Conservation (phyloP, 2,329 filamentous ascomycete species). For the Grosmannia serpens region DNA sequence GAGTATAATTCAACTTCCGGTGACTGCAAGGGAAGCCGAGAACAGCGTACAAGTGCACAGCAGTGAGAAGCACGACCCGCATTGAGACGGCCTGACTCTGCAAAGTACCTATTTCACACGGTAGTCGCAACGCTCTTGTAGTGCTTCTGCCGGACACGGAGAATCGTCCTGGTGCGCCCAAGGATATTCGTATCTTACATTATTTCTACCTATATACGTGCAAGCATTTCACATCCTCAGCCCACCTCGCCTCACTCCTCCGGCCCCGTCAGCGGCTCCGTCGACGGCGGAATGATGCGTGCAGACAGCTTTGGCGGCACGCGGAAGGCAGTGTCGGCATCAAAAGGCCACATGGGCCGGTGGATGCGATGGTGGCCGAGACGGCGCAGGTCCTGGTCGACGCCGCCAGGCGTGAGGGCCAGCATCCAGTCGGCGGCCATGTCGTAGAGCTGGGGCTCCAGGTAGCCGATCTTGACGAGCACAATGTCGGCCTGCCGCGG, state of each 20-base stretch:
- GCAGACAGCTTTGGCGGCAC: constrained; percentile 14
- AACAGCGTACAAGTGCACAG: too few species aligned
- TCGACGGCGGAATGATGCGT: constrained; percentile 13
- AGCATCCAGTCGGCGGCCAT: constrained; percentile 45
- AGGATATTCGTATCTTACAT: not conserved
- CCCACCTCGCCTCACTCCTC: constrained; percentile 4
- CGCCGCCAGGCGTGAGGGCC: constrained; percentile 39
- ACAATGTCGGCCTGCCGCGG: constrained; percentile 37
- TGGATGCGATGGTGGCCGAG: constrained; percentile 35
- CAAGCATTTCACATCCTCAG: not conserved
- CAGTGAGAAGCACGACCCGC: too few species aligned
- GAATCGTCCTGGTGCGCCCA: not conserved
- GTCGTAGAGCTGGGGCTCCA: constrained; percentile 41
- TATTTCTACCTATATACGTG: too few species aligned
- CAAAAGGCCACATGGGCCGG: constrained; percentile 31
- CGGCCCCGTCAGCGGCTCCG: constrained; percentile 7
- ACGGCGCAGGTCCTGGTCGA: constrained; percentile 38
- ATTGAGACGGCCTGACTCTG: too few species aligned
- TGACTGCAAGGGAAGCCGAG: too few species aligned
- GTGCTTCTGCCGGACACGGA: too few species aligned
- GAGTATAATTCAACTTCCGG: not conserved
- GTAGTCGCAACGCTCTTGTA: too few species aligned
- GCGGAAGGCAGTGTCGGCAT: constrained; percentile 8
- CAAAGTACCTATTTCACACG: too few species aligned
- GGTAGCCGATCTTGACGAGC: constrained; percentile 44